Conservation (phyloP, 495 filamentous ascomycete species). For the Talaromyces proteolyticus region DNA sequence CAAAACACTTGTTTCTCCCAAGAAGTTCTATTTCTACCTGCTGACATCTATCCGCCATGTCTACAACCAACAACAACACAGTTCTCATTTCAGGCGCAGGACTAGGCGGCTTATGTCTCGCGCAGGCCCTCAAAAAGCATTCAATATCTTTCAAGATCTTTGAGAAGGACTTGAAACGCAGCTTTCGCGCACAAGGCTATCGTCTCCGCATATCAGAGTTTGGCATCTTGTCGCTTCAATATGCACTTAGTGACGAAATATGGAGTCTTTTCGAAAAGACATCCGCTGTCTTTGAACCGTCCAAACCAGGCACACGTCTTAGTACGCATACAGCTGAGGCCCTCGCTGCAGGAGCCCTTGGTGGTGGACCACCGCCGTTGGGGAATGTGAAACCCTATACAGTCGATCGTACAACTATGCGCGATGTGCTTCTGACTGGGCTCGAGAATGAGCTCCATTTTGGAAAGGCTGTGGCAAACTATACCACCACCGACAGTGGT, state of each 20-base stretch:
- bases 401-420: constrained; percentile 22
- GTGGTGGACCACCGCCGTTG: constrained; percentile 10
- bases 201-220: constrained; percentile 45
- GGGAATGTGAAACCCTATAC: constrained; percentile 11
- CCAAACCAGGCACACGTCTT: constrained; percentile 15
- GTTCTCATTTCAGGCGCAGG: constrained; percentile 45
- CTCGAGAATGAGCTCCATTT: constrained; percentile 33
- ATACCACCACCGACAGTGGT: constrained; percentile 18
- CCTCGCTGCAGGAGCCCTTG: constrained; percentile 14
- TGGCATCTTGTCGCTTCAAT: constrained; percentile 46
- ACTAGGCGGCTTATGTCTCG: constrained; percentile 47
- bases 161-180: constrained; percentile 29
- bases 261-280: constrained; percentile 46
- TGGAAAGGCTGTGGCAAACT: constrained; percentile 31
- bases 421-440: constrained; percentile 19
- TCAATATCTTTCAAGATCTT: constrained; percentile 48
- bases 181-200: constrained; percentile 34
- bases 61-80: constrained; percentile 6
- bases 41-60: not conserved
- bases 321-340: not conserved
- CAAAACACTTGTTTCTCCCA: not conserved
- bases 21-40: not conserved
- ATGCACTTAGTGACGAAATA: constrained; percentile 35
- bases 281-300: constrained; percentile 39
- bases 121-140: constrained; percentile 45